Conservation (phyloP, 768 basidiomycete genomes). For the Pulveroboletus frians region DNA sequence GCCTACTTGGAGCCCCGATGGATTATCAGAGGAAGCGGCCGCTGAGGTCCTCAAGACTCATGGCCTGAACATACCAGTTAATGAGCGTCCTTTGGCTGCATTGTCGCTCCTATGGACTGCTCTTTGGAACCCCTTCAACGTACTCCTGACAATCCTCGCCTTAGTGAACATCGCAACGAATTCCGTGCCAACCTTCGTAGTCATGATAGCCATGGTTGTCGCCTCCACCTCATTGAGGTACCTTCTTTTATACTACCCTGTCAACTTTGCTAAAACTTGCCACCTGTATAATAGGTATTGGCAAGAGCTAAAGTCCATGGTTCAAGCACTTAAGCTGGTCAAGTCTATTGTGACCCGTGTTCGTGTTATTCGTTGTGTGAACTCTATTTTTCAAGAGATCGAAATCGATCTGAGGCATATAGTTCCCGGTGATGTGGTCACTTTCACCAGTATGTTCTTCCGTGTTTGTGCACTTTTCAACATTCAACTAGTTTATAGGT, state of each 20-base stretch:
- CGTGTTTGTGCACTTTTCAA: neutral
- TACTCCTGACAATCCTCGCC: constrained; percentile 30
- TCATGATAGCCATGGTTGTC: constrained; percentile 34
- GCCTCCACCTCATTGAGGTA: constrained; percentile 32
- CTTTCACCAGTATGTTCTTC: constrained; percentile 24
- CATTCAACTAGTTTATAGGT: constrained; percentile 12
- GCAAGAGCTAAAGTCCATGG: constrained; percentile 33
- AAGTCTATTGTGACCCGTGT: constrained; percentile 32
- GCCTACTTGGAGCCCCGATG: constrained; percentile 22
- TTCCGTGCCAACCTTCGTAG: constrained; percentile 30
- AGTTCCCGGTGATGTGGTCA: constrained; percentile 31
- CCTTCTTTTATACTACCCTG: neutral
- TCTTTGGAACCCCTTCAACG: constrained; percentile 33
- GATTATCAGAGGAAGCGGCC: constrained; percentile 20
- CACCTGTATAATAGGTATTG: constrained; percentile 18
- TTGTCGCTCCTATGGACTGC: constrained; percentile 29
- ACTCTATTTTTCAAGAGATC: constrained; percentile 19
- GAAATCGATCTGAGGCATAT: constrained; percentile 30
- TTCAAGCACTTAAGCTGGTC: constrained; percentile 31
- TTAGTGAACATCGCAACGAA: constrained; percentile 30
- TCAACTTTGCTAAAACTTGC: neutral
- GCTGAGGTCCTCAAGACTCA: constrained; percentile 15
- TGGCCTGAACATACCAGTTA: constrained; percentile 28
- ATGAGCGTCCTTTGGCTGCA: constrained; percentile 28
- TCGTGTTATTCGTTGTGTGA: constrained; percentile 27